These are phyloP conservation scores for Lodderomyces oxycetoniae DNA, from an alignment of 1,139 yeast genomes.

Conservation along the genomic window DNA sequence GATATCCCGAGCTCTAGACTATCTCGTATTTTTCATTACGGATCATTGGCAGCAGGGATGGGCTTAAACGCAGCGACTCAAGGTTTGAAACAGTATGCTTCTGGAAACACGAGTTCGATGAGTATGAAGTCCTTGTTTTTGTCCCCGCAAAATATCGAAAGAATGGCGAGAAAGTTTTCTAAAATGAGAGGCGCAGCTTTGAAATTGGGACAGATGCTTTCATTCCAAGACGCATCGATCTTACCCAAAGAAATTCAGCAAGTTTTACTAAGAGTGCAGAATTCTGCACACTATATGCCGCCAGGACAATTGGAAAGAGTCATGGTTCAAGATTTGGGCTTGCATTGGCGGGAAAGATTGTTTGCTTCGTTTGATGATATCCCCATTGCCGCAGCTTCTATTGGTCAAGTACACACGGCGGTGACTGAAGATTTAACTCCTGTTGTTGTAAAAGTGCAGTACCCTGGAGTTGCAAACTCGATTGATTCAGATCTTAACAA, in stretches of 20 bases:
- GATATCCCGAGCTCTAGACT: conserved; percentile 83
- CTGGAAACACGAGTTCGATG: conserved; percentile 35
- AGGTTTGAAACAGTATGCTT: conserved; percentile 64
- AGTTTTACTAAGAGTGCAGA: conserved; percentile 79
- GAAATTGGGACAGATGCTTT: conserved; percentile 90
- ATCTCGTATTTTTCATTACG: conserved; percentile 87
- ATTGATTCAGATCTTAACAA: conserved; percentile 93
- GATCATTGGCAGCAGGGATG: conserved; percentile 86
- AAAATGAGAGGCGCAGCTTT: conserved; percentile 98
- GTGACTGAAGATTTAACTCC: conserved; percentile 58
- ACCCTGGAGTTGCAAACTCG: conserved; percentile 94
- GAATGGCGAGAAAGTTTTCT: conserved; percentile 81
- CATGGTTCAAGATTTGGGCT: conserved; percentile 69
- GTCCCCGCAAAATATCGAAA: conserved; percentile 78
- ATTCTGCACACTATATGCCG: conserved; percentile 96
- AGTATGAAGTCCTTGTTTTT: conserved; percentile 60
- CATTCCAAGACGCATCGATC: conserved; percentile 84
- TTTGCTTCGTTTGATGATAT: conserved; percentile 77
- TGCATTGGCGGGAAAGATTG: conserved; percentile 64
- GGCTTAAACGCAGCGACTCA: conserved; percentile 83
- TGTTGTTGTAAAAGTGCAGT: conserved; percentile 95
- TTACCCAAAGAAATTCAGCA: conserved; percentile 82
- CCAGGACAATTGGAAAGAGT: conserved; percentile 80
- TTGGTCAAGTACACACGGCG: conserved; percentile 94
- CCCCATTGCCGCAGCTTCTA: conserved; percentile 97